phyloP scores from a whole-genome alignment of 192 early-diverging fungal genomes.

The Coemansia sp. region DNA sequence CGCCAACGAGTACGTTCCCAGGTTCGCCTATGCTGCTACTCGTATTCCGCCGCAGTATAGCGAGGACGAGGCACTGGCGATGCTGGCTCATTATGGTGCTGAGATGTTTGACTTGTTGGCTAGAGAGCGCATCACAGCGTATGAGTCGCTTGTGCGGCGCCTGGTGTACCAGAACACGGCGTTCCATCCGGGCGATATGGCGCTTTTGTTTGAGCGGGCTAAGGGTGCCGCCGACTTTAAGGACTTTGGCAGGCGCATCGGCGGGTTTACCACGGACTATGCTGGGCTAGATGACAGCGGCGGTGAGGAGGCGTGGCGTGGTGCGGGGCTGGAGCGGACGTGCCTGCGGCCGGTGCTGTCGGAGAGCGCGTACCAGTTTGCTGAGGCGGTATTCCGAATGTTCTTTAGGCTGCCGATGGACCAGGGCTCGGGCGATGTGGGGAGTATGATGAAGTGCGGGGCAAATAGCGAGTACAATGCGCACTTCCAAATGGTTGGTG shows the following conservation, averaged over 20 bases:
- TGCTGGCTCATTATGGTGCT: background rate
- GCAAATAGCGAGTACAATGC: background rate
- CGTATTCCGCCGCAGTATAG: background rate
- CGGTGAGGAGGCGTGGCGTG: background rate
- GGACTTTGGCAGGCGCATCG: background rate
- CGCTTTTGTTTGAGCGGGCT: background rate
- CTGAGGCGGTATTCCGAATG: background rate
- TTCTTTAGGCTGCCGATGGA: background rate
- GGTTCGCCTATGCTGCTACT: background rate
- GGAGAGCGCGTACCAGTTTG: background rate
- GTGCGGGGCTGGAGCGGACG: background rate
- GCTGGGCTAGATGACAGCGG: background rate
- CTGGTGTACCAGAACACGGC: background rate
- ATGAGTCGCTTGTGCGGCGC: background rate
- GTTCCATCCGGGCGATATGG: slow-evolving; percentile 3
- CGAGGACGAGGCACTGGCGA: background rate
- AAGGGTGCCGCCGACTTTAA: background rate
- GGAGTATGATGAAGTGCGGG: background rate
- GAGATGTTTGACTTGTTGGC: background rate
- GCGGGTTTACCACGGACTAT: background rate
- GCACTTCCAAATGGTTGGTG: background rate
- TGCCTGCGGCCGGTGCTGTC: background rate
- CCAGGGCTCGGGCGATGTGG: background rate
- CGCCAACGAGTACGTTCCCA: background rate
- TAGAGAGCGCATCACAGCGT: background rate